Base-by-base conservation (phyloP, 1,139 yeast genomes). In the Suhomyces anneliseae region DNA sequence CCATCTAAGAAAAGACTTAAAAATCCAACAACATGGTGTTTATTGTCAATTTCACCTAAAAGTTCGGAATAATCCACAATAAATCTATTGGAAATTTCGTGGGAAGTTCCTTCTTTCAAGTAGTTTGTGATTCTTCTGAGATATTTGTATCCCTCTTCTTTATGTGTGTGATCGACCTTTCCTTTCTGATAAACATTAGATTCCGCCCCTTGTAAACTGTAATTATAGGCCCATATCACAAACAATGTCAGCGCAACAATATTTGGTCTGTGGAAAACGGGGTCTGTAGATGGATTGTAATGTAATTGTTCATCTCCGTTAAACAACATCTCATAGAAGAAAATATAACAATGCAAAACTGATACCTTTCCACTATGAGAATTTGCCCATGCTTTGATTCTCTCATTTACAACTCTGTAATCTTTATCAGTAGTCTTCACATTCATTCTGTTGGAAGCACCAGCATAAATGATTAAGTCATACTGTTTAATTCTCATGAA, bases 181-280 rank as follows among this genome's bases (percentile, higher is more conserved):
- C 36, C 59, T 15, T 40, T 38, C 12, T 57, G 61, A 33, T 62
- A 59, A 1, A 56, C 47, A 15, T 60, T 58, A 5, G 68, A 59
- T 55, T 85, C 90, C 0, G 87, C 82, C 0, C 90, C 90, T 37
- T 70, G 70, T 4, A 70, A 57, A 29, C 70, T 67, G 59, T 65
- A 83, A 43, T 76, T 78, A 54, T 74, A 83, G 0, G 82, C 72
- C 85, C 87, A 85, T 4, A 83, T 64, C 34, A 83, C 69, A 44
- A 85, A 58, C 0, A 79, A 68, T 6, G 81, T 72, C 44, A 79
- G 65, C 7, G 79, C 81, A 26, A 84, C 62, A 36, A 81, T 77
- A 53, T 81, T 79, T 15, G 83, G 76, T 39, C 89, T 69, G 54
- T 82, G 81, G 26, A 77, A 65, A 35, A 79, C 70, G 1, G 81